phyloP scores from a whole-genome alignment of 768 basidiomycete genomes.

The Trametopsis cervina region DNA sequence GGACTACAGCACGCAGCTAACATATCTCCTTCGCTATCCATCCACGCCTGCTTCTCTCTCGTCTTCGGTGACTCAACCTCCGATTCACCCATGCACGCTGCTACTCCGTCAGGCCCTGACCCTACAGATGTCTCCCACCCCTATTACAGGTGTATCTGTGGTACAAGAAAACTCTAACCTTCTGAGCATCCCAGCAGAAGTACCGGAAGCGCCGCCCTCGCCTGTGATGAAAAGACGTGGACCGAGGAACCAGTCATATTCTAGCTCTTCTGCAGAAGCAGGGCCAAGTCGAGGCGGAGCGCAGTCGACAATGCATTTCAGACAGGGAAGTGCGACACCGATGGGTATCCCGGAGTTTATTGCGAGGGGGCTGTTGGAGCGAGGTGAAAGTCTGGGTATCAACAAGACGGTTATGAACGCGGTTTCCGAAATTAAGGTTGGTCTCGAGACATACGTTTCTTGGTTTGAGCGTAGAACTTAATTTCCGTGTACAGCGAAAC shows the following conservation, averaged over 20 bases:
- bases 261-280: slow-evolving; percentile 19
- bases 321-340: slow-evolving; percentile 24
- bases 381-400: slow-evolving; percentile 75
- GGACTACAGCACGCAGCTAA: slow-evolving; percentile 84
- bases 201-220: slow-evolving; percentile 40
- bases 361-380: slow-evolving; percentile 64
- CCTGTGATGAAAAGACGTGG: slow-evolving; percentile 28
- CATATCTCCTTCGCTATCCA: slow-evolving; percentile 82
- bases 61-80: slow-evolving; percentile 9
- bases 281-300: background rate
- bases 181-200: slow-evolving; percentile 65
- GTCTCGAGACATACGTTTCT: background rate
- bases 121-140: slow-evolving; percentile 66
- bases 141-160: slow-evolving; percentile 70
- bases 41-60: slow-evolving; percentile 23
- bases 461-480: too few relatives aligned
- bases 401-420: slow-evolving; percentile 80
- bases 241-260: background rate
- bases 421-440: slow-evolving; percentile 63
- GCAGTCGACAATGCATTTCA: slow-evolving; percentile 9
- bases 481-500: slow-evolving; percentile 50
- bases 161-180: slow-evolving; percentile 77
- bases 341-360: slow-evolving; percentile 66
- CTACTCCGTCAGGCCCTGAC: slow-evolving; percentile 81
- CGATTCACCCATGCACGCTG: slow-evolving; percentile 52